Percentiles rank a stretch among this genome's conserved stretches.
Evolutionary conservation across 1,284 basidiomycete genomes (phyloP).

Genomic region (Sanghuangporus weigelae): DNA sequence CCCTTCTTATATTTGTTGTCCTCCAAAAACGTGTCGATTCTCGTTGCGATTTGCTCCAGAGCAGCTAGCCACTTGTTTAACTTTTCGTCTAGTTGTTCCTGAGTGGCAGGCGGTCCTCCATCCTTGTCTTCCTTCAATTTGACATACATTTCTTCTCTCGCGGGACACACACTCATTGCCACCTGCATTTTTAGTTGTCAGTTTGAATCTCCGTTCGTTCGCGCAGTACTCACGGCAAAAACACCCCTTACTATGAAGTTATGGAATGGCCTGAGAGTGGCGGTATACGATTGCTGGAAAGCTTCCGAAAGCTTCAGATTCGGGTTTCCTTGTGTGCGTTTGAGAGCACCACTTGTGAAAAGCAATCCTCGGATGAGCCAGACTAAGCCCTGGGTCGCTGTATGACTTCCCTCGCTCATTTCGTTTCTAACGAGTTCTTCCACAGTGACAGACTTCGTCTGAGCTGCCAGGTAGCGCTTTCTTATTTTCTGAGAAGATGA

Average conservation of each 20-base stretch:
- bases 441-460: slow-evolving; percentile 69
- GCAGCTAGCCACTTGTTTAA: slow-evolving; percentile 13
- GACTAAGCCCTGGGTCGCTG: slow-evolving; percentile 87
- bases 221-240: slow-evolving; percentile 63
- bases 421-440: slow-evolving; percentile 86
- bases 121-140: slow-evolving; percentile 34
- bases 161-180: slow-evolving; percentile 63
- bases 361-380: slow-evolving; percentile 89
- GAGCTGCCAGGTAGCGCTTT: slow-evolving; percentile 66
- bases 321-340: slow-evolving; percentile 65
- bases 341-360: slow-evolving; percentile 87
- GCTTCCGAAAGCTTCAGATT: slow-evolving; percentile 67
- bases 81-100: slow-evolving; percentile 7
- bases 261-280: slow-evolving; percentile 82
- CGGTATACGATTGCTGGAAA: slow-evolving; percentile 83
- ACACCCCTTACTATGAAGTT: slow-evolving; percentile 83
- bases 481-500: slow-evolving; percentile 73
- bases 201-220: background rate
- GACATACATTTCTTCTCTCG: slow-evolving; percentile 52
- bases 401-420: slow-evolving; percentile 79
- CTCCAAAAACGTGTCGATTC: slow-evolving; percentile 13
- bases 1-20: slow-evolving; percentile 9
- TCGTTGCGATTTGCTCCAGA: slow-evolving; percentile 6
- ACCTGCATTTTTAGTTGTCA: slow-evolving; percentile 30
- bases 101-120: slow-evolving; percentile 4